phyloP scores from a whole-genome alignment of 306 rosid species.

The Inga leiocalycina region DNA sequence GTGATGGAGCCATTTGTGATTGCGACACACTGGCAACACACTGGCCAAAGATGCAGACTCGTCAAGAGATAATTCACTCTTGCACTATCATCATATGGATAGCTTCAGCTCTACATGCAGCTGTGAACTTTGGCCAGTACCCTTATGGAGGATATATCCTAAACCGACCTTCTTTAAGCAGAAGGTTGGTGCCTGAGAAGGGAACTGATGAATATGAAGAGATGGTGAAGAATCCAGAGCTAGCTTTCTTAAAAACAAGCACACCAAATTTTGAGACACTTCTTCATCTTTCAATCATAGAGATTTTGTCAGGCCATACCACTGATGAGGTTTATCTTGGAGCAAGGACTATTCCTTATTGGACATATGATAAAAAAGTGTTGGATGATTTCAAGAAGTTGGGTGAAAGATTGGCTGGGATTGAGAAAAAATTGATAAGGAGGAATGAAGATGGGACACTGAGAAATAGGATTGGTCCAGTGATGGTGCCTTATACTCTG shows the following conservation, averaged over 20 bases:
- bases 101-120: slow-evolving; percentile 1
- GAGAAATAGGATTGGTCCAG: not conserved
- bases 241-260: not conserved
- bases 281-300: not conserved
- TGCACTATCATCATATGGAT: slow-evolving; percentile 7
- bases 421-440: not conserved
- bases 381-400: not conserved
- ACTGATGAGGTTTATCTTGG: not conserved
- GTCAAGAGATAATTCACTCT: not conserved
- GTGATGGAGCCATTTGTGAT: slow-evolving; percentile 2
- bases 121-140: not conserved
- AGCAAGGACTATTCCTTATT: not conserved
- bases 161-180: not conserved
- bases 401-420: not conserved
- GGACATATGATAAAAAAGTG: not conserved
- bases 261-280: not conserved
- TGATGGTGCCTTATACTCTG: not conserved
- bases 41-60: slow-evolving; percentile 5
- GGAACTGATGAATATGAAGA: not conserved
- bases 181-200: not conserved
- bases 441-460: not conserved
- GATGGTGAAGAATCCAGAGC: not conserved
- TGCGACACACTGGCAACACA: not conserved
- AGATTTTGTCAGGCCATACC: not conserved
- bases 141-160: not conserved